Evolutionary conservation across 2,329 filamentous ascomycete genomes (phyloP), one percentile per base, ranked within the genome.

Genomic region (Sporothrix variecibatus): DNA sequence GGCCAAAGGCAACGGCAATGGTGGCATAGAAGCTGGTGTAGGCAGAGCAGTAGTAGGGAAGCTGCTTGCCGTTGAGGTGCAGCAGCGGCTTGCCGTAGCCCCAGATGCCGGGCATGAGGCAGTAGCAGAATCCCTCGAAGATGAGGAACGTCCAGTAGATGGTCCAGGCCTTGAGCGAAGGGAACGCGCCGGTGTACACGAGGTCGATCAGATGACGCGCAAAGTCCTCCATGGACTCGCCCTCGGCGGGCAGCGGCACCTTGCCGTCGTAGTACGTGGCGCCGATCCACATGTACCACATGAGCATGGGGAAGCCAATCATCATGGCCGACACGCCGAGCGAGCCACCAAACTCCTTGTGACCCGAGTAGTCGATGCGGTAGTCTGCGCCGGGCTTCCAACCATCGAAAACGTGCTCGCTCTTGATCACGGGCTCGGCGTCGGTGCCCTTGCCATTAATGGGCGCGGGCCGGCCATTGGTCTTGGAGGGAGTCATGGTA

Each of bases 251-350:
- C 60, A 85, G 84, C 20, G 96, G 96, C 71, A 97, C 86, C 76
- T 93, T 91, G 78, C 95, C 95, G 81, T 94, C 86, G 84, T 98
- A 99, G 85, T 95, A 97, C 69, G 92, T 95, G 46, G 95, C 93
- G 70, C 96, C 96, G 82, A 97, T 91, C 95, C 95, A 98, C 95
- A 99, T 97, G 85, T 98, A 98, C 88, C 94, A 98, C 95, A 98
- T 98, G 79, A 99, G 88, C 51, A 91, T 76, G n/a, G 96, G 96
- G 83, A 98, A 99, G 64, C 92, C 90, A 76, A 94, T 87, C 94
- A 98, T 98, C 89, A 98, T 94, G 78, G 89, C 86, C 20, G 88
- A 84, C 58, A 95, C 92, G 73, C 96, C 95, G n/a, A 88, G 81
- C 2, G 93, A 91, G 74, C 96, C 96, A 76, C 95, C 95, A 81